Base-by-base conservation (phyloP, 1,139 yeast genomes). In the Hansenula lynferdii region DNA sequence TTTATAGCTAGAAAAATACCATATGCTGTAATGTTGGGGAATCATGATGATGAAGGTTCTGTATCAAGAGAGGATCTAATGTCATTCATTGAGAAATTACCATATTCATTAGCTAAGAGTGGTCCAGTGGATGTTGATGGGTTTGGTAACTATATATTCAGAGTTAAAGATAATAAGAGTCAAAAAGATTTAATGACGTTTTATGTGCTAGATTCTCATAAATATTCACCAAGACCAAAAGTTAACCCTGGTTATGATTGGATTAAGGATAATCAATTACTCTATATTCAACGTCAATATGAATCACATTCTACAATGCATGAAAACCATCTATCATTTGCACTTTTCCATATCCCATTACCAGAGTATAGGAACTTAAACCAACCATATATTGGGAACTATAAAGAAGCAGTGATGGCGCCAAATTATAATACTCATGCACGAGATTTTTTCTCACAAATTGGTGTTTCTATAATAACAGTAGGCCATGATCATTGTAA, bases 401-500 rank as follows among this genome's bases (percentile, higher is more conserved):
- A 62, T 37, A 73, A 75, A 37, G 97, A 92, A 63, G 82, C 79
- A 0, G 72, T 85, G 6, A 85, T 94, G 1, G 90, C 95, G 0
- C 94, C 97, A 5, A 65, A 62, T 27, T 72, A 75, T 56, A 83
- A 86, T 54, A 67, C 87, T 0, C 80, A 80, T 8, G 83, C 84
- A 32, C 64, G 90, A 37, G 63, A 70, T 9, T 62, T 73, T 0
- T 64, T 92, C 20, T 72, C 72, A 5, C 64, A 70, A 8, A 49
- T 84, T 8, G 94, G 92, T 1, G 90, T 90, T 0, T 64, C 74
- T 23, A 85, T 85, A 0, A 75, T 79, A 0, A 71, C 84, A 40
- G 95, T 85, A 9, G 97, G 98, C 0, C 98, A 92, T 58, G 97
- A 92, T 55, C 97, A 92, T 56, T 85, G 87, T 49, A 92, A 92